These are phyloP conservation scores for Aspergillus unguis DNA, from an alignment of 2,329 filamentous ascomycete genomes.

Conservation along the genomic window DNA sequence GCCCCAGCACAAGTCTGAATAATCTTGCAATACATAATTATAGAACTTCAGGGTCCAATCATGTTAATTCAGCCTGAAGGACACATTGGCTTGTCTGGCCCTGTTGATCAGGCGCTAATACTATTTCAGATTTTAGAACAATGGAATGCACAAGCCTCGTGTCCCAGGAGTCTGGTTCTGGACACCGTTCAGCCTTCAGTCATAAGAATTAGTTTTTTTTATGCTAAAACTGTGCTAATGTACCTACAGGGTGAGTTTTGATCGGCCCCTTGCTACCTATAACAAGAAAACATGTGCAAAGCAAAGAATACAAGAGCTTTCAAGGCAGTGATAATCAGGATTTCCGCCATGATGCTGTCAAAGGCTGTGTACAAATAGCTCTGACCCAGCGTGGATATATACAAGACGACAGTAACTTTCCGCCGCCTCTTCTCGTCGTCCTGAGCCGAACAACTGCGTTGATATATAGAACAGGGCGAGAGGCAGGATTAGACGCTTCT, in stretches of 20 bases:
- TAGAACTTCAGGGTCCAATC: neutral
- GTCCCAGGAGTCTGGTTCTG: neutral
- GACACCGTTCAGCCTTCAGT: neutral
- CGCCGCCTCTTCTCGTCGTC: neutral
- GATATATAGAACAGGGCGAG: neutral
- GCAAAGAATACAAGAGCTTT: neutral
- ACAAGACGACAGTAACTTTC: neutral
- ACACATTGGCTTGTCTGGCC: neutral
- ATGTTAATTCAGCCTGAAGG: neutral
- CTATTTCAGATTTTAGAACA: neutral
- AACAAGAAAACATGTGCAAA: slow-evolving; percentile 2
- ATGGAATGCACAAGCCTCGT: slow-evolving; percentile 1
- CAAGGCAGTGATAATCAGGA: neutral
- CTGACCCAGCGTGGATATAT: neutral
- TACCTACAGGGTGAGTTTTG: neutral
- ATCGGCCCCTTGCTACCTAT: neutral
- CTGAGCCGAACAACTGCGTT: neutral
- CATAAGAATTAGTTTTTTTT: neutral
- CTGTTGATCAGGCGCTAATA: slow-evolving; percentile 5
- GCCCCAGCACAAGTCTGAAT: slow-evolving; percentile 6
- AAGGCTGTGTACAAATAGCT: neutral
- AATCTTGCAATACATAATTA: slow-evolving; percentile 4
- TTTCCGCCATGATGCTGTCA: neutral
- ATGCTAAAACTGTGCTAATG: neutral
- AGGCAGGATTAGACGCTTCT: neutral